Evolutionary conservation across 768 basidiomycete species (phyloP).

Genomic region (Naganishia vishniacii): DNA sequence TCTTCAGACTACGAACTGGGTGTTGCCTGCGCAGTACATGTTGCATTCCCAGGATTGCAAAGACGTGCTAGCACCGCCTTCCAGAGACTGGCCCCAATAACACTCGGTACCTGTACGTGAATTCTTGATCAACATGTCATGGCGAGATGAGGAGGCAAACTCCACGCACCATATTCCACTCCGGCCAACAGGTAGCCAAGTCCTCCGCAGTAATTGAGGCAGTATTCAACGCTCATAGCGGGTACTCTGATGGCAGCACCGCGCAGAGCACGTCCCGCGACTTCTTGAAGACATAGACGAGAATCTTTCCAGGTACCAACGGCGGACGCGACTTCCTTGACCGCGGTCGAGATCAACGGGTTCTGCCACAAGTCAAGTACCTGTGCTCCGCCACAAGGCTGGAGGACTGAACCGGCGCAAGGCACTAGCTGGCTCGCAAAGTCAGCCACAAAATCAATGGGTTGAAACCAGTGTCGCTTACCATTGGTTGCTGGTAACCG

Average conservation of each 20-base stretch:
- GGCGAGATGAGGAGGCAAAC: conserved; percentile 57
- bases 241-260: conserved; percentile 41
- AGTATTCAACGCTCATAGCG: conserved; percentile 43
- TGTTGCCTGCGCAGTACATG: conserved; percentile 39
- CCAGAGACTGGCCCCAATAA: conserved; percentile 39
- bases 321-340: conserved; percentile 28
- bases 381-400: conserved; percentile 30
- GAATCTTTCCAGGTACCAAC: conserved; percentile 22
- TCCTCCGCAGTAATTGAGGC: conserved; percentile 65
- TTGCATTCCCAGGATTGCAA: conserved; percentile 29
- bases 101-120: conserved; percentile 51
- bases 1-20: conserved; percentile 5
- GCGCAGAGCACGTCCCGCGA: conserved; percentile 33
- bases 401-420: neutral
- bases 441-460: conserved; percentile 28
- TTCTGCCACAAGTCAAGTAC: conserved; percentile 30
- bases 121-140: too few species aligned
- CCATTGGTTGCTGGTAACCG: conserved; percentile 30
- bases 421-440: neutral
- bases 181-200: conserved; percentile 31
- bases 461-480: too few species aligned
- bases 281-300: conserved; percentile 30
- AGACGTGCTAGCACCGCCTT: conserved; percentile 32
- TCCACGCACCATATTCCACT: conserved; percentile 37
- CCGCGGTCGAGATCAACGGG: conserved; percentile 21